These are phyloP conservation scores for Fusarium sp. DNA, from an alignment of 2,329 filamentous ascomycete species.

Conservation along the genomic window DNA sequence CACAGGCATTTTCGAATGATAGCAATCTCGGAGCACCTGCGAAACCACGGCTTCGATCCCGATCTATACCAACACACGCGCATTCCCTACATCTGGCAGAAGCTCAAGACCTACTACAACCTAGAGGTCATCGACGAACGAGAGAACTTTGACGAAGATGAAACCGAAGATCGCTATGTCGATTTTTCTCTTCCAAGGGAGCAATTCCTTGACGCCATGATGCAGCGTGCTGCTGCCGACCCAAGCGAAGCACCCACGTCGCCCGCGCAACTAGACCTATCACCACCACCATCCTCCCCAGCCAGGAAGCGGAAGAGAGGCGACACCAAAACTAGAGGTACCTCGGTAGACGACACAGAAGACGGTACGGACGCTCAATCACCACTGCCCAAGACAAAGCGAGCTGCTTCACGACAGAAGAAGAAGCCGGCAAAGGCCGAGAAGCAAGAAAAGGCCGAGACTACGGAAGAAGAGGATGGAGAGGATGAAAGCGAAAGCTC, in stretches of 20 bases:
- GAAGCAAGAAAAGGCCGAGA: slow-evolving; percentile 50
- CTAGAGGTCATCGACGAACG: slow-evolving; percentile 86
- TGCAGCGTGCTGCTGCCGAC: slow-evolving; percentile 55
- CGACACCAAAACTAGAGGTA: slow-evolving; percentile 51
- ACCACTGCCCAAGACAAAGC: slow-evolving; percentile 50
- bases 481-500: slow-evolving; percentile 51
- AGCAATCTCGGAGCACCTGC: slow-evolving; percentile 80
- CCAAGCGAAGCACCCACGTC: slow-evolving; percentile 59
- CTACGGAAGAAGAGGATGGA: slow-evolving; percentile 48
- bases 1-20: slow-evolving; percentile 96
- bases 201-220: slow-evolving; percentile 58
- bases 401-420: slow-evolving; percentile 54
- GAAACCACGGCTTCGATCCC: slow-evolving; percentile 81
- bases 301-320: slow-evolving; percentile 59
- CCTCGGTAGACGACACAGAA: slow-evolving; percentile 60
- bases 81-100: slow-evolving; percentile 91
- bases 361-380: slow-evolving; percentile 54
- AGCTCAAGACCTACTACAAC: slow-evolving; percentile 85
- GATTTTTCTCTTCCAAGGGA: slow-evolving; percentile 69
- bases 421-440: slow-evolving; percentile 55
- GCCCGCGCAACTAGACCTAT: slow-evolving; percentile 56
- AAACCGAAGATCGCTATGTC: slow-evolving; percentile 67
- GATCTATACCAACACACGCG: slow-evolving; percentile 79
- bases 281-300: slow-evolving; percentile 45
- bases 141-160: slow-evolving; percentile 72